Conservation (phyloP, 164 flowering plant species). For the Annona squamosa region DNA sequence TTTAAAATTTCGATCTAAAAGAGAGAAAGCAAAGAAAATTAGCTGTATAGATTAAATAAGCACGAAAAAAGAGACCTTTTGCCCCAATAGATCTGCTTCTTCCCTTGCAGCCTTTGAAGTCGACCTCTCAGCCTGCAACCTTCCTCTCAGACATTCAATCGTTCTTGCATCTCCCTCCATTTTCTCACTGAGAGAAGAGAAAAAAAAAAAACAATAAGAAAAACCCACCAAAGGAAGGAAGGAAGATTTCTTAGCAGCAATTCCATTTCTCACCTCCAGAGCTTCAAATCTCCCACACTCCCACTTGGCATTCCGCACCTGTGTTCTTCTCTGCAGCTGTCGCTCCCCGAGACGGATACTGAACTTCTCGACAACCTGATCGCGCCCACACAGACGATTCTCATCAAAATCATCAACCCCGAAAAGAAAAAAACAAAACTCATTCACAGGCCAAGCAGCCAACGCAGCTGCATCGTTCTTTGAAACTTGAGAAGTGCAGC, state of each 20-base stretch:
- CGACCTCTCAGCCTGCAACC: conserved; percentile 73
- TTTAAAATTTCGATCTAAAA: no score
- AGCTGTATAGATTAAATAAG: not conserved
- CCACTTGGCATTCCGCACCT: conserved; percentile 13
- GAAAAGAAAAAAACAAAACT: not conserved
- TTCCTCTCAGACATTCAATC: conserved; percentile 72
- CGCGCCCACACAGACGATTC: not conserved
- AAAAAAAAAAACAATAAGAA: not conserved
- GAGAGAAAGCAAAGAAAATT: not conserved
- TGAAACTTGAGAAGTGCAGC: no score
- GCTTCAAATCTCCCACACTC: conserved; percentile 18
- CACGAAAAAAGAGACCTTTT: conserved; percentile 34
- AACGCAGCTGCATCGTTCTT: not conserved
- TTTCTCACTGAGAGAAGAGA: conserved; percentile 29
- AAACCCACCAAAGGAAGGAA: not conserved
- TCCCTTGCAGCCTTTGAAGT: conserved; percentile 61
- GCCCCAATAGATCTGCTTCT: conserved; percentile 44
- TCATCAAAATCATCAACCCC: not conserved
- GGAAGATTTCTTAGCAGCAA: not conserved
- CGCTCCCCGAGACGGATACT: conserved; percentile 1
- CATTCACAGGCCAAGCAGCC: not conserved
- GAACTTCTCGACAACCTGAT: conserved; percentile 6
- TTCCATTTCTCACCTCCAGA: conserved; percentile 30
- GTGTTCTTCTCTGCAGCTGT: conserved; percentile 2
- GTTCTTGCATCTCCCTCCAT: conserved; percentile 42